A percentile compares a stretch with the other conserved stretches of the same genome.
Evolutionary conservation across 148 eudicot species (phyloP).

Genomic region (Chenopodium formosanum): DNA sequence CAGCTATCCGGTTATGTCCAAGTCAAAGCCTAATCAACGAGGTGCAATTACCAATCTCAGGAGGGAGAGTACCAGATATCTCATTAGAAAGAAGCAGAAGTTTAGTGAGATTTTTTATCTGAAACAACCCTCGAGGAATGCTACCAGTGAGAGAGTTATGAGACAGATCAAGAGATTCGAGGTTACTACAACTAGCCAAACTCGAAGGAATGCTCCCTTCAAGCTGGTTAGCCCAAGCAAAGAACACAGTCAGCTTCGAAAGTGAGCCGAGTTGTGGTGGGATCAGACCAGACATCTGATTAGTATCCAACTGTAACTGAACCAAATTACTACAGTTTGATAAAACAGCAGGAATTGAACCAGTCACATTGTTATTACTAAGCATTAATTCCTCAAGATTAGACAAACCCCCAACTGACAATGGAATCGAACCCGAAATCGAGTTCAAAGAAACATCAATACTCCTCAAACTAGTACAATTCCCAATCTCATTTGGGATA

Average conservation of each 20-base stretch:
- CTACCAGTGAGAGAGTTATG: conserved; percentile 64
- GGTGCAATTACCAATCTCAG: conserved; percentile 47
- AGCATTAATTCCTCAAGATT: conserved; percentile 70
- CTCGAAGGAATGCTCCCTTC: conserved; percentile 67
- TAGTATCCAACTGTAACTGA: conserved; percentile 68
- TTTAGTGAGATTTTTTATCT: conserved; percentile 59
- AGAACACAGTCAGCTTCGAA: conserved; percentile 51
- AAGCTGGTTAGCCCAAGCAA: conserved; percentile 81
- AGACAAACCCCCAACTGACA: conserved; percentile 49
- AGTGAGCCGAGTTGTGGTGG: conserved; percentile 54
- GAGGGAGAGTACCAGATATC: conserved; percentile 66
- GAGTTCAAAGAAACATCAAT: conserved; percentile 69
- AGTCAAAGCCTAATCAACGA: conserved; percentile 53
- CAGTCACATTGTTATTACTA: conserved; percentile 72
- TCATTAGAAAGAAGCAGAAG: conserved; percentile 66
- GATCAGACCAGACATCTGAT: conserved; percentile 68
- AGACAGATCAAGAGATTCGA: conserved; percentile 67
- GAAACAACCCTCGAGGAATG: conserved; percentile 55
- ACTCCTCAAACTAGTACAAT: conserved; percentile 50
- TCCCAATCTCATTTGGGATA: conserved; percentile 67
- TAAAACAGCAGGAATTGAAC: conserved; percentile 60
- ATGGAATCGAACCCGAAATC: conserved; percentile 60
- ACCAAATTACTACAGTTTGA: conserved; percentile 46
- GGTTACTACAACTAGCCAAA: conserved; percentile 46
- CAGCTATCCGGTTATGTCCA: conserved; percentile 45